Conservation (phyloP, 768 basidiomycete genomes). For the Agaricus blazei region DNA sequence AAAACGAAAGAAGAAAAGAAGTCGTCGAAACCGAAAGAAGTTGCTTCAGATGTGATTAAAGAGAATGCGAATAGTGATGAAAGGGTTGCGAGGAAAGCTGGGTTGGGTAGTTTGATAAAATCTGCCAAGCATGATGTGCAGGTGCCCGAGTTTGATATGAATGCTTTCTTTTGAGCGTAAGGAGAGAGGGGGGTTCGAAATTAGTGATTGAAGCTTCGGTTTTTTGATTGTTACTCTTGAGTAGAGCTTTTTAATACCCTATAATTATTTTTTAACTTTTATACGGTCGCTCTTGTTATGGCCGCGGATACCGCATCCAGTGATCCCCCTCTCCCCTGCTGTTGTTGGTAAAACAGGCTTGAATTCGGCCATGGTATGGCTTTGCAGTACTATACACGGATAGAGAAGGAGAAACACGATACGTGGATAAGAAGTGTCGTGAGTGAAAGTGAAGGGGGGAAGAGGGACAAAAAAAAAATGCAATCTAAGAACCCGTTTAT, state of each 20-base stretch:
- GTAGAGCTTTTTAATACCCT: background rate
- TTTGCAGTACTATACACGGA: slow-evolving; percentile 5
- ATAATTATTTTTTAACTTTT: background rate
- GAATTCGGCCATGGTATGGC: background rate
- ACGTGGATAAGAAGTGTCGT: background rate
- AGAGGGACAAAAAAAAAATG: too few relatives aligned
- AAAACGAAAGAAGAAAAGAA: background rate
- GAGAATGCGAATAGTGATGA: slow-evolving; percentile 46
- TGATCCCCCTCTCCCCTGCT: too few relatives aligned
- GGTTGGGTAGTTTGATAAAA: slow-evolving; percentile 82
- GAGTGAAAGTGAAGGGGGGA: background rate
- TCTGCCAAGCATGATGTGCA: slow-evolving; percentile 85
- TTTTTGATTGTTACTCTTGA: background rate
- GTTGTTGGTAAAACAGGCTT: background rate
- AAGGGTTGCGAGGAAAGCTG: slow-evolving; percentile 60
- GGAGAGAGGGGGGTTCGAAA: too few relatives aligned
- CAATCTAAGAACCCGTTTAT: slow-evolving; percentile 16
- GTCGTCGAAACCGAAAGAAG: too few relatives aligned
- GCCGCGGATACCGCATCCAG: too few relatives aligned
- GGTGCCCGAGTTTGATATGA: slow-evolving; percentile 87
- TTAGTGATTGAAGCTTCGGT: background rate
- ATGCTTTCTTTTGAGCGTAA: slow-evolving; percentile 53
- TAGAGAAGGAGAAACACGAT: background rate
- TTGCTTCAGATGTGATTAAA: slow-evolving; percentile 28
- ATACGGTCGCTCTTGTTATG: background rate